Conservation (phyloP, 805 yeast genomes). For the Kregervanrija pseudodelftensis region DNA sequence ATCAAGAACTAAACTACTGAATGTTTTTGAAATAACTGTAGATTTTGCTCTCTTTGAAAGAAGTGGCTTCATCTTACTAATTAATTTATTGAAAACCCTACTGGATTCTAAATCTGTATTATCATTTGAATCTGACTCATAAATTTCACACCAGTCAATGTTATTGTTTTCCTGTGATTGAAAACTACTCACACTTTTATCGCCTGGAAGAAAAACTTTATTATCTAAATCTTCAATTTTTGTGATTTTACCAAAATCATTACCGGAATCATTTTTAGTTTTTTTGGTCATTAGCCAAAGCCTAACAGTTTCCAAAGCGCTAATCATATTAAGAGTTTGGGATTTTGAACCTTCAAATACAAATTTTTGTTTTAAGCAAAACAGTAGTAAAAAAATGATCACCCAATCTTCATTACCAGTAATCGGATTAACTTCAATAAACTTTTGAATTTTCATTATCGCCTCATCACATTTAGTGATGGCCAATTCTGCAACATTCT, state of each 20-base stretch:
- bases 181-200: too few species aligned
- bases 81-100: neutral
- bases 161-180: too few species aligned
- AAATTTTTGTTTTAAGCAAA: conserved; percentile 34
- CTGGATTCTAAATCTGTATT: neutral
- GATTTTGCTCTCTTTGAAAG: neutral
- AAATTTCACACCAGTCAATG: too few species aligned
- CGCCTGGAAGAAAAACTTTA: neutral
- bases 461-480: conserved; percentile 16
- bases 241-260: neutral
- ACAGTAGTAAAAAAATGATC: conserved; percentile 31
- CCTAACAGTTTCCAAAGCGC: conserved; percentile 31
- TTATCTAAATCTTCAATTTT: conserved; percentile 3
- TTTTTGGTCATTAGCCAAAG: conserved; percentile 17
- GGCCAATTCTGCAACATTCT: conserved; percentile 16
- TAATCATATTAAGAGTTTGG: conserved; percentile 28
- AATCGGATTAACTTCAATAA: conserved; percentile 17
- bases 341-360: conserved; percentile 20
- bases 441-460: conserved; percentile 14
- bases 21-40: neutral
- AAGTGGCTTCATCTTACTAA: neutral
- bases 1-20: neutral
- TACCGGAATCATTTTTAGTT: neutral
- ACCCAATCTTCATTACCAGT: conserved; percentile 33
- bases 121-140: neutral